A percentile compares a stretch with the other conserved stretches of the same genome.
phyloP scores from a whole-genome alignment of 768 basidiomycete species.

The Mycena crocata region DNA sequence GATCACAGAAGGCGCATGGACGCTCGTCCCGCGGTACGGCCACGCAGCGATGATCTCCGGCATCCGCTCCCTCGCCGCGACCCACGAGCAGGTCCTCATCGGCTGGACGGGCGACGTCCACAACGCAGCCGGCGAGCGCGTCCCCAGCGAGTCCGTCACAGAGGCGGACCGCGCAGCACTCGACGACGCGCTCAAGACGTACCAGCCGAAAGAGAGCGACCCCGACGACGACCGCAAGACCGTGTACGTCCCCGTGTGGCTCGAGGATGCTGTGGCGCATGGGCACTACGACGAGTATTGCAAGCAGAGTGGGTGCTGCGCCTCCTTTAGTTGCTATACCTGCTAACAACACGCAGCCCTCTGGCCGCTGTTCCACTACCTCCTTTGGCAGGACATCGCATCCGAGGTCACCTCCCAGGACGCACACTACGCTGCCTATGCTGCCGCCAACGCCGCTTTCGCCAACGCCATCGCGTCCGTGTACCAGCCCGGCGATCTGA shows the following conservation, averaged over 20 bases:
- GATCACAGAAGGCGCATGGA: conserved; percentile 61
- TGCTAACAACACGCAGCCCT: conserved; percentile 64
- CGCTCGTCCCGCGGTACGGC: conserved; percentile 81
- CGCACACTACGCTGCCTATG: conserved; percentile 83
- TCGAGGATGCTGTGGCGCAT: conserved; percentile 89
- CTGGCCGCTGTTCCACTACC: conserved; percentile 98
- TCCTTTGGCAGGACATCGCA: conserved; percentile 97
- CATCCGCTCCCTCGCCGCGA: conserved; percentile 83
- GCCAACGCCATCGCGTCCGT: conserved; percentile 54
- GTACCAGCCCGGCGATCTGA: conserved; percentile 75
- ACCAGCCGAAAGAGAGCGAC: conserved; percentile 70
- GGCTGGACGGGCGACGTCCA: conserved; percentile 95
- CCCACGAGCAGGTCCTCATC: conserved; percentile 91
- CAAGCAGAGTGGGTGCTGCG: conserved; percentile 84
- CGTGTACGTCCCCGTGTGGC: conserved; percentile 90
- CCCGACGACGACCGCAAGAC: conserved; percentile 68
- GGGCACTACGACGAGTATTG: conserved; percentile 98
- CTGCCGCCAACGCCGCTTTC: conserved; percentile 86
- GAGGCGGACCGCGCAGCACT: conserved; percentile 74
- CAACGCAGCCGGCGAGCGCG: conserved; percentile 53
- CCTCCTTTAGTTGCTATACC: conserved; percentile 15
- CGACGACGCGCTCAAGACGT: conserved; percentile 71
- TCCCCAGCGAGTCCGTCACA: conserved; percentile 64
- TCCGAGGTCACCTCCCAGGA: conserved; percentile 90
- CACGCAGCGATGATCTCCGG: conserved; percentile 97